A percentile compares a stretch with the other conserved stretches of the same genome.
Evolutionary conservation across 108 stramenopile species (phyloP).

Genomic region (Poteriospumella lacustris): DNA sequence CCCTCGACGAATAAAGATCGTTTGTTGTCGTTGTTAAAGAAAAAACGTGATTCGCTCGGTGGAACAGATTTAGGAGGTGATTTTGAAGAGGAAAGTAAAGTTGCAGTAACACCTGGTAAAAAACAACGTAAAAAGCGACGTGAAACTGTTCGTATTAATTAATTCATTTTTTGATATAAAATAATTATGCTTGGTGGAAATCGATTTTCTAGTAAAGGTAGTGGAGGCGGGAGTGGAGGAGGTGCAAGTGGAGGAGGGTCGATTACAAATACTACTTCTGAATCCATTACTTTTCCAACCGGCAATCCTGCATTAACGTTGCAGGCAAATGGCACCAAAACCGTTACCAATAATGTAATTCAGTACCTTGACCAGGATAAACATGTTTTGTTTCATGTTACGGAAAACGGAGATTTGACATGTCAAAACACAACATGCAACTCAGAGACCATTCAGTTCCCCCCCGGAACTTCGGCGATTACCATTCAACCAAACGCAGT

Average conservation of each 20-base stretch:
- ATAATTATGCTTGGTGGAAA: conserved; percentile 8
- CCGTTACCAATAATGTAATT: too few relatives aligned
- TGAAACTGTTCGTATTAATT: conserved; percentile 3
- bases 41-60: not conserved
- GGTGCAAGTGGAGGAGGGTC: not conserved
- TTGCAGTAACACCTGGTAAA: not conserved
- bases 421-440: too few relatives aligned
- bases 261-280: not conserved
- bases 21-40: conserved; percentile 8
- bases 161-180: conserved; percentile 10
- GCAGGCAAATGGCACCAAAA: not conserved
- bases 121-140: conserved; percentile 7
- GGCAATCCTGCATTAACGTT: not conserved
- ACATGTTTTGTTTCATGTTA: too few relatives aligned
- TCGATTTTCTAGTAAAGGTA: not conserved
- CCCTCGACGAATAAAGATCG: conserved; percentile 6
- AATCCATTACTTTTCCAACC: not conserved
- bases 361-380: too few relatives aligned
- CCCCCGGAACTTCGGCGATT: not conserved
- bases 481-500: not conserved
- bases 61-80: conserved; percentile 2
- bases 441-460: not conserved
- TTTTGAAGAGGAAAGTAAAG: conserved; percentile 8
- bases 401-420: too few relatives aligned
- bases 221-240: not conserved